Percentiles rank a stretch among this genome's conserved stretches.
Evolutionary conservation across 208 protist species (phyloP).

Genomic region (Trypanosoma cruzi): DNA sequence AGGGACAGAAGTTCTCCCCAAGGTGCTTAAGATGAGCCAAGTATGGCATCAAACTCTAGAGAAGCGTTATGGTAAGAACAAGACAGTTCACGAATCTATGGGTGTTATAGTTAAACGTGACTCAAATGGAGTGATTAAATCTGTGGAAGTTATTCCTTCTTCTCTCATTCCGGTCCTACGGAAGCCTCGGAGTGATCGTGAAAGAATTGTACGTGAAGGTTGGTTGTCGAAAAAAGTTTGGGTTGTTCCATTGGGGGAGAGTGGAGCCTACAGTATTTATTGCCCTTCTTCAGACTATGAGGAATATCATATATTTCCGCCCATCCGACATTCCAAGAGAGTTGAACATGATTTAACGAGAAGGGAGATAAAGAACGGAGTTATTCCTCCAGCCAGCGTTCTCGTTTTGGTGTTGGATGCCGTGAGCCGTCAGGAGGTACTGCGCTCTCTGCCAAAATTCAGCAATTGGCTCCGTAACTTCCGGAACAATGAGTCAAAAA

Average conservation of each 20-base stretch:
- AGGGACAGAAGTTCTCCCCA: constrained; percentile 17
- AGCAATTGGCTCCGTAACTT: constrained; percentile 47
- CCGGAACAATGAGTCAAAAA: constrained; percentile 6
- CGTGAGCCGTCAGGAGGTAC: constrained; percentile 56
- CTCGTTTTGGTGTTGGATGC: constrained; percentile 63
- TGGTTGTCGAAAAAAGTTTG: constrained; percentile 40
- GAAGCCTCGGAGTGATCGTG: constrained; percentile 14
- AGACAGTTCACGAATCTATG: constrained; percentile 22
- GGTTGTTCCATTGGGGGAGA: constrained; percentile 39
- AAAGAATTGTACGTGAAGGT: constrained; percentile 23
- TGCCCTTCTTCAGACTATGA: constrained; percentile 43
- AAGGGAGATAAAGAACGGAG: neutral
- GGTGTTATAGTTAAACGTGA: constrained; percentile 49
- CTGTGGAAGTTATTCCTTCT: constrained; percentile 43
- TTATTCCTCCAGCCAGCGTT: constrained; percentile 42
- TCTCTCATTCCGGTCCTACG: constrained; percentile 16
- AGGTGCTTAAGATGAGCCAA: constrained; percentile 19
- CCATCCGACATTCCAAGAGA: constrained; percentile 14
- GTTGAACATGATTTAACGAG: neutral
- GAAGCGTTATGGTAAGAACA: constrained; percentile 32
- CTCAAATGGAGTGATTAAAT: constrained; percentile 25
- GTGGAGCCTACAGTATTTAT: constrained; percentile 48
- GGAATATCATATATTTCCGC: constrained; percentile 57
- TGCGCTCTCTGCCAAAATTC: constrained; percentile 57
- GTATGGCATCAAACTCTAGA: constrained; percentile 44